Base-by-base conservation (phyloP, 2,329 filamentous ascomycete genomes). In the Aspergillus udagawae region DNA sequence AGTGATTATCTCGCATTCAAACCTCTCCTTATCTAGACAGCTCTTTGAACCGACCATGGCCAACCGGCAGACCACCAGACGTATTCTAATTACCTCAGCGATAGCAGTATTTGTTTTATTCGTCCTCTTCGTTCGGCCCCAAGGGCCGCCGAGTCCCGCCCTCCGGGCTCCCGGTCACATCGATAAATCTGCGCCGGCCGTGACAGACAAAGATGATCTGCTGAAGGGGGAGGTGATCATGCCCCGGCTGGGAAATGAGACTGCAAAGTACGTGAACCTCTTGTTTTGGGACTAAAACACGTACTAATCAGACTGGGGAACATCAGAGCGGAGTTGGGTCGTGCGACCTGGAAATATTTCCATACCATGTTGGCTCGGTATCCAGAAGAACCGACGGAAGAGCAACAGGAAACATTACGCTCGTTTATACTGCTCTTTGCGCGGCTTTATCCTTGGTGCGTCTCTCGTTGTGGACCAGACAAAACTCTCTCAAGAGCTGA, bases 321-420 rank as follows among this genome's bases (percentile, higher is more conserved):
- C 42, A 51, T 51, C 57, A 83, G 81, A 72, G 85, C 83, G 59
- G 85, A 88, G 71, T 77, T 88, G 28, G 85, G 85, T 60, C 81
- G 85, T 60, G 83, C 85, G 56, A 82, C 84, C 38, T 88, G 85
- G 85, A 86, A 86, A 66, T 79, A 86, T 61, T 79, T 88, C 62
- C 85, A 88, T 70, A 88, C 85, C 20, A 85, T 85, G 58, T 86
- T 88, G 77, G 84, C 83, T 53, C 80, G 84, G 62, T 88, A 86
- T 67, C 85, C 85, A 12, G 84, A 87, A 65, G 80, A 82, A 58
- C 85, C 85, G 2, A 83, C 81, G 0, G 71, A 76, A 23, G 85
- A 87, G 55, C 84, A 88, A 68, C 81, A 82, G 64, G 77, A 81
- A 52, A 82, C 85, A 4, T 68, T 88, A 60, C 78, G 81, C 56